Conservation (phyloP, 257 asterid species). For the Lycium barbarum region DNA sequence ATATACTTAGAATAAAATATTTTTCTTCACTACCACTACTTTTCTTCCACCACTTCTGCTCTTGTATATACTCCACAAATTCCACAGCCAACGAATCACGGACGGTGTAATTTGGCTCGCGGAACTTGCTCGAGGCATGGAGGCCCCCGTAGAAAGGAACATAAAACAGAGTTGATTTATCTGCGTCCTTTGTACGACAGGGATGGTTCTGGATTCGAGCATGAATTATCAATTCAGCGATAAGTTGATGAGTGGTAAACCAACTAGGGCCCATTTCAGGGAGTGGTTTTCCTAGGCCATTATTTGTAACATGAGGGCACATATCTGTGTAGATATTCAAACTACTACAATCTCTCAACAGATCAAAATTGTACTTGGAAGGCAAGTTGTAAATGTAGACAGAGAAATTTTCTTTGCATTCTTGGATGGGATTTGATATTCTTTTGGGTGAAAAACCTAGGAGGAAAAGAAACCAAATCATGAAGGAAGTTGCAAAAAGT, state of each 20-base stretch:
- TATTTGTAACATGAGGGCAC: constrained; percentile 31
- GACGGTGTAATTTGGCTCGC: not conserved
- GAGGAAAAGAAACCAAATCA: constrained; percentile 28
- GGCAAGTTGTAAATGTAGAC: not conserved
- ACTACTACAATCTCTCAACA: constrained; percentile 11
- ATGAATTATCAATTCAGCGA: constrained; percentile 21
- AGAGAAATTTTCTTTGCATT: constrained; percentile 20
- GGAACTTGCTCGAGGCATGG: constrained; percentile 28
- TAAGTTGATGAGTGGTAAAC: constrained; percentile 29
- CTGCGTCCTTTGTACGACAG: constrained; percentile 6
- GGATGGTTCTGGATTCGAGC: constrained; percentile 25
- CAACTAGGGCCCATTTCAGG: constrained; percentile 21
- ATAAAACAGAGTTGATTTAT: not conserved
- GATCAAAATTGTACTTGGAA: constrained; percentile 22
- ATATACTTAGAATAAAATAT: too few relatives aligned
- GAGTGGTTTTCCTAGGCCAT: constrained; percentile 23
- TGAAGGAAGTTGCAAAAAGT: constrained; percentile 2
- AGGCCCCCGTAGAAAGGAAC: constrained; percentile 27
- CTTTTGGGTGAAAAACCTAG: constrained; percentile 12
- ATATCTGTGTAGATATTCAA: constrained; percentile 28
- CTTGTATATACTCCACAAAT: constrained; percentile 16
- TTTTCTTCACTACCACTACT: not conserved
- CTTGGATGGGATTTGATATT: constrained; percentile 11
- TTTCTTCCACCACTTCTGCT: constrained; percentile 14
- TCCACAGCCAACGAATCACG: constrained; percentile 27